Evolutionary conservation across 1,139 yeast species (phyloP).

Genomic region (Yamadazyma friedrichii): DNA sequence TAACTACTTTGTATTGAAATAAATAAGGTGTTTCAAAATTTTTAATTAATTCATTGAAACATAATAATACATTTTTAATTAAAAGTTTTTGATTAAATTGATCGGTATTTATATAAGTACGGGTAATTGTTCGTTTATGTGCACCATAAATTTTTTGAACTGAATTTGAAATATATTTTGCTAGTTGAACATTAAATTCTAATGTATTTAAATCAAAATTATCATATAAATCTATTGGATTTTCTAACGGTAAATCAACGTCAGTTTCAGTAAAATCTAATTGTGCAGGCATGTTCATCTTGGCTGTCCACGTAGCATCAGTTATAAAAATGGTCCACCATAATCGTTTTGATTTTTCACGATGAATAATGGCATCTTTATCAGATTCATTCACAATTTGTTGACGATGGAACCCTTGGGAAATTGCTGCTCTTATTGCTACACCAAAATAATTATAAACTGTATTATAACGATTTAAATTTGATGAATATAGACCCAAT

Average conservation of each 20-base stretch:
- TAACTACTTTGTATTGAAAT: slow-evolving; percentile 21
- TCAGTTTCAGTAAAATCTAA: slow-evolving; percentile 51
- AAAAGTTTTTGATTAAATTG: slow-evolving; percentile 37
- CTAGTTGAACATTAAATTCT: slow-evolving; percentile 40
- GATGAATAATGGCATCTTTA: slow-evolving; percentile 9
- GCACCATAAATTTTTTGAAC: slow-evolving; percentile 36
- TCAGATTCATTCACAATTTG: slow-evolving; percentile 14
- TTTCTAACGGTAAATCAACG: slow-evolving; percentile 44
- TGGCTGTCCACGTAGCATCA: slow-evolving; percentile 52
- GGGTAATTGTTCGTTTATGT: slow-evolving; percentile 36
- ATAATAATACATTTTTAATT: slow-evolving; percentile 29
- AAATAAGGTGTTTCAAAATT: slow-evolving; percentile 35
- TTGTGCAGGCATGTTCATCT: slow-evolving; percentile 36
- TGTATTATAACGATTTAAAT: slow-evolving; percentile 47
- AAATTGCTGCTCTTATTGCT: slow-evolving; percentile 46
- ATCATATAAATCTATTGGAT: slow-evolving; percentile 29
- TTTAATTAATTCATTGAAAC: slow-evolving; percentile 27
- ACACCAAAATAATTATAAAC: slow-evolving; percentile 51
- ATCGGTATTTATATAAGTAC: slow-evolving; percentile 41
- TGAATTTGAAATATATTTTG: slow-evolving; percentile 36
- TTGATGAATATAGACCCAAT: slow-evolving; percentile 48
- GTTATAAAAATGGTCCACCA: slow-evolving; percentile 58
- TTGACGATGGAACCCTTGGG: slow-evolving; percentile 46
- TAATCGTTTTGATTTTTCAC: slow-evolving; percentile 43
- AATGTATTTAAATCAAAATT: slow-evolving; percentile 30